Conservation (phyloP, 2,329 filamentous ascomycete genomes). For the Xylariaceae sp. region DNA sequence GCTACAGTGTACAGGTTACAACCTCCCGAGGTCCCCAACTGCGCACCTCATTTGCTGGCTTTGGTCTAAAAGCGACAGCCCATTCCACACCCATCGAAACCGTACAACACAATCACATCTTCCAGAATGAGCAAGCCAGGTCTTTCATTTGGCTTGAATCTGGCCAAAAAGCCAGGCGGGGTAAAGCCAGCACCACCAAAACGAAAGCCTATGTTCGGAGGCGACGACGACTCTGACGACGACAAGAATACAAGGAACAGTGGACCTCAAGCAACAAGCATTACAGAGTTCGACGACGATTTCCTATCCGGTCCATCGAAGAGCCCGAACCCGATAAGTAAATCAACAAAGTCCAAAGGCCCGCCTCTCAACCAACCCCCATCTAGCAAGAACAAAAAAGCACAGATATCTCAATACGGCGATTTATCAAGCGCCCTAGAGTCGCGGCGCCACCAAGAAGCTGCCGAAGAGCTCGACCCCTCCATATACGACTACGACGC, state of each 20-base stretch:
- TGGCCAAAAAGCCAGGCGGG: constrained; percentile 54
- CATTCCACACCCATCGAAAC: not conserved
- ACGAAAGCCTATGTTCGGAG: constrained; percentile 58
- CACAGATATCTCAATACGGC: constrained; percentile 49
- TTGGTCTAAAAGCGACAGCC: not conserved
- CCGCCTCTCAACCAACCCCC: constrained; percentile 38
- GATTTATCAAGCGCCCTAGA: constrained; percentile 66
- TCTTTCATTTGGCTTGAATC: constrained; percentile 57
- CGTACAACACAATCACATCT: not conserved
- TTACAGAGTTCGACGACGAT: constrained; percentile 58
- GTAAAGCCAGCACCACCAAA: constrained; percentile 49
- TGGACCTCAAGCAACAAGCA: constrained; percentile 48
- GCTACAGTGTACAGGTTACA: no score
- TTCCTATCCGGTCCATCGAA: constrained; percentile 21
- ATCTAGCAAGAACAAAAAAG: constrained; percentile 43
- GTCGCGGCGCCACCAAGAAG: constrained; percentile 61
- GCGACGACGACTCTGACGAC: constrained; percentile 54
- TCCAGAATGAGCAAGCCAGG: constrained; percentile 34
- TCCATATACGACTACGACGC: constrained; percentile 84
- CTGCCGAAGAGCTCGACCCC: constrained; percentile 65
- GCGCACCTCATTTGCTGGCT: no score
- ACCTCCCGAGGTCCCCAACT: no score
- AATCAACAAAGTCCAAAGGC: constrained; percentile 29
- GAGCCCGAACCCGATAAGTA: constrained; percentile 30
- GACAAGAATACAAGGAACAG: constrained; percentile 35